These are phyloP conservation scores for Triticum urartu DNA, from an alignment of 176 grass and related monocot genomes.

Conservation along the genomic window DNA sequence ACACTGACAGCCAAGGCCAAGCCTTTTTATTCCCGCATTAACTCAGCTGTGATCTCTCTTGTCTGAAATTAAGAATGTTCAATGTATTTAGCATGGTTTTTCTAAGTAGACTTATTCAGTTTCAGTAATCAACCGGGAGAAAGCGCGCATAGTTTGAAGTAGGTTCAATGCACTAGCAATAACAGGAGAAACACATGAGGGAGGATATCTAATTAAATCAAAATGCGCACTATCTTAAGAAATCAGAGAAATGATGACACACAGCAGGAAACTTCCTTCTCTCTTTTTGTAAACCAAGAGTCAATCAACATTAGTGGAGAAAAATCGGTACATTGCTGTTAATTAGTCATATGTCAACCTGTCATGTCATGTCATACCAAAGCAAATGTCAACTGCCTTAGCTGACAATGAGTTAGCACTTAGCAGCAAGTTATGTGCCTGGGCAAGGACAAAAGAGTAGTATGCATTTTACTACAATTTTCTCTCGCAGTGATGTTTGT, in stretches of 20 bases:
- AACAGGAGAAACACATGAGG: conserved; percentile 35
- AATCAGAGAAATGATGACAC: background rate
- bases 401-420: conserved; percentile 33
- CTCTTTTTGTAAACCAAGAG: conserved; percentile 20
- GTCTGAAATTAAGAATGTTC: conserved; percentile 24
- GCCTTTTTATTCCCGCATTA: conserved; percentile 24
- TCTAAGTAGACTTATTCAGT: conserved; percentile 32
- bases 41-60: conserved; percentile 25
- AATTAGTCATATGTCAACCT: conserved; percentile 9
- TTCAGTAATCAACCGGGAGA: conserved; percentile 13
- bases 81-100: conserved; percentile 30
- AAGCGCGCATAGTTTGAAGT: background rate
- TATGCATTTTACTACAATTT: background rate
- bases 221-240: conserved; percentile 21
- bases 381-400: conserved; percentile 43
- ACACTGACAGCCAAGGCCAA: conserved; percentile 38
- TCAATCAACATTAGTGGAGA: conserved; percentile 26
- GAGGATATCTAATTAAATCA: background rate
- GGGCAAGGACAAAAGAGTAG: conserved; percentile 31
- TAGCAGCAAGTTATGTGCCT: conserved; percentile 32
- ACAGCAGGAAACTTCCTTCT: conserved; percentile 27
- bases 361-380: conserved; percentile 17
- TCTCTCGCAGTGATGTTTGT: background rate
- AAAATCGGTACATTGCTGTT: background rate
- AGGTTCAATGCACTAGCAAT: conserved; percentile 35